A percentile compares a stretch with the other conserved stretches of the same genome.
Conservation (phyloP, 352 stramenopile genomes). For the Globisporangium spinosum region DNA sequence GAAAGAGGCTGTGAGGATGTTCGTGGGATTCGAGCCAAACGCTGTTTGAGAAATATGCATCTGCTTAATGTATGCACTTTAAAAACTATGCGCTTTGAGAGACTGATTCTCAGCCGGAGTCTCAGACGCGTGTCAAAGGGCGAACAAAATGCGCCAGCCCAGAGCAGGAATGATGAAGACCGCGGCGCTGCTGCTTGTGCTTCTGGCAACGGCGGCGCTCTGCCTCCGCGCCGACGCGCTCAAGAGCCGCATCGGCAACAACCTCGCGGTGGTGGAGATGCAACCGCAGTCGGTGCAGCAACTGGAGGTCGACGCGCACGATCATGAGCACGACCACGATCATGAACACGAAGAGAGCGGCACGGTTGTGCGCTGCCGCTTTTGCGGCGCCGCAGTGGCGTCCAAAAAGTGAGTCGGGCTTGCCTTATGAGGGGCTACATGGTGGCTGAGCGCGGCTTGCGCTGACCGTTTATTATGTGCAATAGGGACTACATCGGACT, state of each 20-base stretch:
- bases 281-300: not conserved
- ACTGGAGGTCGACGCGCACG: not conserved
- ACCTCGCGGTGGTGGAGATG: conserved; percentile 7
- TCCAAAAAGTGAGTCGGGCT: conserved; percentile 44
- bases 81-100: too few relatives aligned
- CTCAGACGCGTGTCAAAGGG: too few relatives aligned
- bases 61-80: too few relatives aligned
- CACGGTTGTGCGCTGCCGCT: conserved; percentile 65
- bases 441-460: not conserved
- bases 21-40: too few relatives aligned
- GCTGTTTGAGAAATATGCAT: too few relatives aligned
- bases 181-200: not conserved
- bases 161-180: not conserved
- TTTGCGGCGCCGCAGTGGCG: conserved; percentile 67
- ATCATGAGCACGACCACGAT: conserved; percentile 19
- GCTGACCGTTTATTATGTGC: conserved; percentile 3
- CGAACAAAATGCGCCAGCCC: not conserved
- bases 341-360: conserved; percentile 20
- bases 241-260: conserved; percentile 8
- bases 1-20: too few relatives aligned
- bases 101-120: too few relatives aligned
- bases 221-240: not conserved
- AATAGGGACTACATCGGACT: conserved; percentile 69
- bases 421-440: not conserved
- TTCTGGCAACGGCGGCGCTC: not conserved